Conservation (phyloP, 352 stramenopile species). For the Pythium rhizo-oryzae region DNA sequence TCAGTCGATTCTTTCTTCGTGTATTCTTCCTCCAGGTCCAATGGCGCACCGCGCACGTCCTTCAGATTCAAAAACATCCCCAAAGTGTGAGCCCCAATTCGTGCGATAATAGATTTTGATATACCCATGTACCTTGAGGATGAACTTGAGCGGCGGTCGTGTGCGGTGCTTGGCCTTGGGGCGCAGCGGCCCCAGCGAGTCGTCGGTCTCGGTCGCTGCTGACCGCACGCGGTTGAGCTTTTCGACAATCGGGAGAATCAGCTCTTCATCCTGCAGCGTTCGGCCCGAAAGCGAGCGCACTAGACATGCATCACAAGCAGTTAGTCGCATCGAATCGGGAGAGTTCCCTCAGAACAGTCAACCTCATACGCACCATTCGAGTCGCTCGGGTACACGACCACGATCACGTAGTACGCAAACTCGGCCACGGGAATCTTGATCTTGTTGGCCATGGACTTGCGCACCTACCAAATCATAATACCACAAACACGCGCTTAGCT, state of each 20-base stretch:
- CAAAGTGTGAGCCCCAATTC: no score
- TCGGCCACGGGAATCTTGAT: constrained; percentile 70
- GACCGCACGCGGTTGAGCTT: constrained; percentile 58
- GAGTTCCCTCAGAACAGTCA: neutral
- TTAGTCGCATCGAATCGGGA: constrained; percentile 1
- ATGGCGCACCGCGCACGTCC: constrained; percentile 69
- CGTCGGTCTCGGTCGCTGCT: constrained; percentile 45
- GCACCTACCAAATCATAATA: constrained; percentile 31
- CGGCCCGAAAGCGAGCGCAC: constrained; percentile 60
- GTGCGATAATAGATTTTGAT: no score
- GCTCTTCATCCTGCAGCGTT: constrained; percentile 78
- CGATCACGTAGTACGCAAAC: constrained; percentile 78
- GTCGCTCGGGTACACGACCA: constrained; percentile 79
- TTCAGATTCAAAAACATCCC: constrained; percentile 11
- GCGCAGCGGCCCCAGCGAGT: constrained; percentile 47
- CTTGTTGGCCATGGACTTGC: constrained; percentile 81
- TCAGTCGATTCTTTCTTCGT: constrained; percentile 36
- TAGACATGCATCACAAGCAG: neutral
- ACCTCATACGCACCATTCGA: constrained; percentile 23
- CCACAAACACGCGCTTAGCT: no score
- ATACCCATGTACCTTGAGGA: no score
- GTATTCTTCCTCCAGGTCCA: constrained; percentile 65
- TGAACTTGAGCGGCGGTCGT: constrained; percentile 74
- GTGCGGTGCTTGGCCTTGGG: constrained; percentile 64
- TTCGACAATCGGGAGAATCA: constrained; percentile 76